Evolutionary conservation across 768 basidiomycete genomes (phyloP).

Genomic region (Solioccasus polychromus): DNA sequence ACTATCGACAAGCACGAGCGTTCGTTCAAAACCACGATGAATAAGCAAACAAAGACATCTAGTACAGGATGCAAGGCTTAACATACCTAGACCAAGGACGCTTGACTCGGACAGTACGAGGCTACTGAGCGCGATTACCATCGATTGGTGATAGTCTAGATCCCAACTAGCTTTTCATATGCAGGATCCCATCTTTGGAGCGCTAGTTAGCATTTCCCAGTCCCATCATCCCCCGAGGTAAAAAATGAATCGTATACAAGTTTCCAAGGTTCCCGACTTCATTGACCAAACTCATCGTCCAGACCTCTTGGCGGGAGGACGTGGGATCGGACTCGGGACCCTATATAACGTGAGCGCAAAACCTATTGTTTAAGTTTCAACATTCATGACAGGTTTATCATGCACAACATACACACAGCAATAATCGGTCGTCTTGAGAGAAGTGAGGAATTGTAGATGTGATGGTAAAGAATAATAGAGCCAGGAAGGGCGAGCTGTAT

Average conservation of each 20-base stretch:
- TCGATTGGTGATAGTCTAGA: conserved; percentile 59
- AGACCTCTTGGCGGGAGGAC: conserved; percentile 51
- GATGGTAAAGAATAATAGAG: no score
- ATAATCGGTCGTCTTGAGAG: conserved; percentile 60
- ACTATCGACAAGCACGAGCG: conserved; percentile 27
- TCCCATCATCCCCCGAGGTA: background rate
- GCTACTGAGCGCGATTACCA: conserved; percentile 46
- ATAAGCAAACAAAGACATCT: no score
- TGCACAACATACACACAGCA: conserved; percentile 27
- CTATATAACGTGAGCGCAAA: conserved; percentile 50
- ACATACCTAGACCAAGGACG: conserved; percentile 34
- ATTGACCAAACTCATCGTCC: conserved; percentile 63
- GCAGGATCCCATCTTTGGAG: conserved; percentile 54
- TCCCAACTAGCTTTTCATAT: conserved; percentile 62
- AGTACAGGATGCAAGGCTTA: background rate
- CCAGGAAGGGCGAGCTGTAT: no score
- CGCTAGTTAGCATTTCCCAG: background rate
- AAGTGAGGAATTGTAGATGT: conserved; percentile 62
- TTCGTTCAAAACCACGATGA: no score
- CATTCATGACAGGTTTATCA: background rate
- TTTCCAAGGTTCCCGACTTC: conserved; percentile 58
- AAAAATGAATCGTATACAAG: conserved; percentile 42
- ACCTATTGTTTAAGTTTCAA: conserved; percentile 25
- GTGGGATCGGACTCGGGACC: conserved; percentile 59
- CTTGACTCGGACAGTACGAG: conserved; percentile 33